Percentiles rank a stretch among this genome's conserved stretches.
These are phyloP conservation scores for Krasilnikovozyma curviuscula DNA, from an alignment of 768 basidiomycete genomes.

Conservation along the genomic window DNA sequence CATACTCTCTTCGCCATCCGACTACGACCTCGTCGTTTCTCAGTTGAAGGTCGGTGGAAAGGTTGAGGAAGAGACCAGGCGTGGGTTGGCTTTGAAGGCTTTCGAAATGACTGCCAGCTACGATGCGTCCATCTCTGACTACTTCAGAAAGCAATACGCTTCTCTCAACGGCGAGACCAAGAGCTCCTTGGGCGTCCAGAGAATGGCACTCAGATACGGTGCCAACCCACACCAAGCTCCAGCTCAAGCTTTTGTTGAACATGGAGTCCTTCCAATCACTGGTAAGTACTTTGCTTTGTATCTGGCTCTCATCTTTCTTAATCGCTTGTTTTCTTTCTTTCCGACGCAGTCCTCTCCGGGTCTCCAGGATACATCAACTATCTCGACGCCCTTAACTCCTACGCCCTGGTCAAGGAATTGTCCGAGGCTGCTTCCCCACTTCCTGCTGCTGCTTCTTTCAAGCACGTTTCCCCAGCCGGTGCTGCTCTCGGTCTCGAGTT, in stretches of 20 bases:
- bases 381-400: constrained; percentile 90
- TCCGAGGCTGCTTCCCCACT: constrained; percentile 56
- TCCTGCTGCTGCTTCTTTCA: constrained; percentile 96
- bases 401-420: constrained; percentile 83
- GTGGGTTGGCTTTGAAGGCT: constrained; percentile 78
- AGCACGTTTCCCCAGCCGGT: constrained; percentile 96
- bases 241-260: constrained; percentile 80
- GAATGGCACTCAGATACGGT: constrained; percentile 74
- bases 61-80: constrained; percentile 49
- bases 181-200: constrained; percentile 43
- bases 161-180: constrained; percentile 55
- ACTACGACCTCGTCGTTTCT: constrained; percentile 63
- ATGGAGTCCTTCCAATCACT: constrained; percentile 82
- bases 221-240: constrained; percentile 99
- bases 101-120: constrained; percentile 92
- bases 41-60: constrained; percentile 58
- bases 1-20: constrained; percentile 37
- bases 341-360: constrained; percentile 58
- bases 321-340: not conserved
- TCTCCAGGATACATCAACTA: constrained; percentile 98
- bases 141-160: constrained; percentile 91
- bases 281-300: constrained; percentile 32
- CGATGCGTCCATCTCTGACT: constrained; percentile 85
- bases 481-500: constrained; percentile 73
- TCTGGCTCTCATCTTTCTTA: not conserved